These are phyloP conservation scores for Colletotrichum gloeosporioides DNA, from an alignment of 2,329 filamentous ascomycete species.

Conservation along the genomic window DNA sequence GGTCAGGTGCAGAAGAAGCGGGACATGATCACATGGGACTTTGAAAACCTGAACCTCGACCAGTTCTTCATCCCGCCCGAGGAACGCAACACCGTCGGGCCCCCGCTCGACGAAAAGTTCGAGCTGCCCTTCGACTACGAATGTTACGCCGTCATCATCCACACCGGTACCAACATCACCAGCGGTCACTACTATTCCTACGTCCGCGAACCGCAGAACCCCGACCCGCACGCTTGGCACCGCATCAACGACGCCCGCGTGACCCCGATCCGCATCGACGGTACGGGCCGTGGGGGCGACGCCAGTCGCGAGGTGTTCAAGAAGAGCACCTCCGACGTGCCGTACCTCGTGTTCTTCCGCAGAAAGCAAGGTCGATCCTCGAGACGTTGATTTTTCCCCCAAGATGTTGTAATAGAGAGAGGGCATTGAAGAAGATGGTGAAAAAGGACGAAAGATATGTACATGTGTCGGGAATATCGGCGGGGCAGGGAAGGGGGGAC, in stretches of 20 bases:
- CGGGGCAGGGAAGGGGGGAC: background rate
- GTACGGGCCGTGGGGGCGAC: conserved; percentile 35
- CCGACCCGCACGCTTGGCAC: conserved; percentile 52
- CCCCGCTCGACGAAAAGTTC: conserved; percentile 41
- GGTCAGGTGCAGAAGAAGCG: conserved; percentile 60
- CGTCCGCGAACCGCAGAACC: conserved; percentile 61
- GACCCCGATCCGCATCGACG: conserved; percentile 46
- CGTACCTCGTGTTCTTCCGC: conserved; percentile 53
- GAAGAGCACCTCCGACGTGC: conserved; percentile 40
- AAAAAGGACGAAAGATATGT: background rate
- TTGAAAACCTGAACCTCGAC: conserved; percentile 68
- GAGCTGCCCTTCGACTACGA: conserved; percentile 75
- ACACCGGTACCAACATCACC: conserved; percentile 70
- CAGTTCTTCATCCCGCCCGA: conserved; percentile 45
- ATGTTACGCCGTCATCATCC: conserved; percentile 83
- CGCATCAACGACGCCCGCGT: conserved; percentile 53
- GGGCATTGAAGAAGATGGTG: background rate
- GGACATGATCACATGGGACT: conserved; percentile 76
- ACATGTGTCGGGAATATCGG: background rate
- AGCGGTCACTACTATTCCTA: conserved; percentile 83
- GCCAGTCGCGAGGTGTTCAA: conserved; percentile 44
- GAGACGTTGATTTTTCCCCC: background rate
- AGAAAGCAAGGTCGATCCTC: conserved; percentile 34
- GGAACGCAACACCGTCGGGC: conserved; percentile 33
- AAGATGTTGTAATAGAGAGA: background rate